Evolutionary conservation across 139 green algal genomes (phyloP).

Genomic region (Coccomyxa sp.): DNA sequence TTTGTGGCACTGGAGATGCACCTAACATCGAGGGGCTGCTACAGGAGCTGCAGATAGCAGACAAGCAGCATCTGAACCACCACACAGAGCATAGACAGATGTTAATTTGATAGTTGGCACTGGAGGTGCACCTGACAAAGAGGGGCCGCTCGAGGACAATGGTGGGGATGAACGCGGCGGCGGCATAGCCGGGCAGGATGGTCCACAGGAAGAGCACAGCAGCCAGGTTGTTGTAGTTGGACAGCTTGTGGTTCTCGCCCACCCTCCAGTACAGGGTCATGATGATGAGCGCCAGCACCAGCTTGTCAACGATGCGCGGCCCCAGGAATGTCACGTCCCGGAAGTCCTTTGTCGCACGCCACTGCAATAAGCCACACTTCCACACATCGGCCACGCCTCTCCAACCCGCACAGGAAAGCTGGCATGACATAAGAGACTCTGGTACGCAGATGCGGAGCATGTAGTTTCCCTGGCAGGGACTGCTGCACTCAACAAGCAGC

Average conservation of each 20-base stretch:
- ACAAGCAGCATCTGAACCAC: too few species aligned
- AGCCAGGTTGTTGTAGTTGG: conserved; percentile 67
- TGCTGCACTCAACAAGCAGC: neutral
- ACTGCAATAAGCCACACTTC: conserved; percentile 28
- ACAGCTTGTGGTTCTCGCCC: conserved; percentile 9
- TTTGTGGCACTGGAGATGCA: too few species aligned
- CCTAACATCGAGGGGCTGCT: too few species aligned
- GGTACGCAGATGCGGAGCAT: too few species aligned
- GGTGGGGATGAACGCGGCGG: conserved; percentile 68
- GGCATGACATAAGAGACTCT: conserved; percentile 5
- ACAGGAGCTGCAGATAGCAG: too few species aligned
- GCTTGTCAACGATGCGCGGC: conserved; percentile 73
- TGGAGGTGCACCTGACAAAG: conserved; percentile 43
- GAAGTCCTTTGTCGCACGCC: conserved; percentile 68
- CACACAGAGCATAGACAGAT: too few species aligned
- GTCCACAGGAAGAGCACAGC: conserved; percentile 77
- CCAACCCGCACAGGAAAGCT: conserved; percentile 48
- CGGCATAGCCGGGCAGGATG: conserved; percentile 67
- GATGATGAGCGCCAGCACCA: conserved; percentile 50
- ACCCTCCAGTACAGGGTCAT: conserved; percentile 57
- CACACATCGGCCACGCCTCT: conserved; percentile 11
- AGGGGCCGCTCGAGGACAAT: conserved; percentile 73
- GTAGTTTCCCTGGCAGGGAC: too few species aligned
- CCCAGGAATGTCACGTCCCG: conserved; percentile 51
- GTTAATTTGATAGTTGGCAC: too few species aligned